A percentile compares a stretch with the other conserved stretches of the same genome.
Conservation (phyloP, 768 basidiomycete species). For the Myochromella boudieri region DNA sequence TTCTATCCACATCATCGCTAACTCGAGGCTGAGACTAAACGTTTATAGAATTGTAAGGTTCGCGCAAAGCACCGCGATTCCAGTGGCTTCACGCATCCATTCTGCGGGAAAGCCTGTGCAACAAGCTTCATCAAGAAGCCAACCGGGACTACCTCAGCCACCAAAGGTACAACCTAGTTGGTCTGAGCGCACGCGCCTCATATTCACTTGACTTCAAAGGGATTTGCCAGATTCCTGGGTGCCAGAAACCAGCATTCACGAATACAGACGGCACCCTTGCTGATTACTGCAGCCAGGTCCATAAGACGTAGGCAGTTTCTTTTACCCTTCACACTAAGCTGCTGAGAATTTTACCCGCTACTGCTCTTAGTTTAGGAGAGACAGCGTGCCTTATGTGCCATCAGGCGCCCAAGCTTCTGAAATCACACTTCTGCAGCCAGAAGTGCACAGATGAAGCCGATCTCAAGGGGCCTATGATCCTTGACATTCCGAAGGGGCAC, state of each 20-base stretch:
- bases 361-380: constrained; percentile 37
- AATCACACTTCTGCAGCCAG: constrained; percentile 63
- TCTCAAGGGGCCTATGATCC: constrained; percentile 51
- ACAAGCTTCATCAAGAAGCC: constrained; percentile 1
- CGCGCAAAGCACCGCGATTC: constrained; percentile 63
- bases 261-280: constrained; percentile 37
- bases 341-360: background rate
- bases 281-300: constrained; percentile 51
- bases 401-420: constrained; percentile 50
- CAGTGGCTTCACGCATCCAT: constrained; percentile 52
- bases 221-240: constrained; percentile 52
- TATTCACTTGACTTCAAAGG: constrained; percentile 24
- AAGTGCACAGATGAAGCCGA: constrained; percentile 55
- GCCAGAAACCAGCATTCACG: constrained; percentile 42
- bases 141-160: constrained; percentile 1
- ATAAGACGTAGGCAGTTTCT: constrained; percentile 44
- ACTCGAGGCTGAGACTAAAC: background rate
- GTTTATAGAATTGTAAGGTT: constrained; percentile 51
- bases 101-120: constrained; percentile 64
- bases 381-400: constrained; percentile 60
- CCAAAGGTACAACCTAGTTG: constrained; percentile 17
- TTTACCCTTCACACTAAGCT: background rate
- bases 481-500: constrained; percentile 61
- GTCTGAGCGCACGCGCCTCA: background rate
- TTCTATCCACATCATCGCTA: background rate